Evolutionary conservation across 2,329 filamentous ascomycete species (phyloP).

Genomic region (Pyrenochaeta sp.): DNA sequence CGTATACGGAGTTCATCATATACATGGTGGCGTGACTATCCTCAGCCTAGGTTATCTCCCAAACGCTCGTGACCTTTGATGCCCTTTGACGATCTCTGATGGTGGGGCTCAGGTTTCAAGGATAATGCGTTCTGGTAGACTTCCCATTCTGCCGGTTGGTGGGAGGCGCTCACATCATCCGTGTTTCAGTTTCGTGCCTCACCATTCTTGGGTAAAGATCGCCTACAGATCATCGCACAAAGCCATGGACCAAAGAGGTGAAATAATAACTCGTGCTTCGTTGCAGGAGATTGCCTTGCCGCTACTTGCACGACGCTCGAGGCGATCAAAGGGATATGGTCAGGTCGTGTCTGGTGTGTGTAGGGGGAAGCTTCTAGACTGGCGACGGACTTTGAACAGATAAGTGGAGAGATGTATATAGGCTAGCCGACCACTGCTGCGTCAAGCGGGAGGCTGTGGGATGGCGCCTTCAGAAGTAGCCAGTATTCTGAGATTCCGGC

Average conservation of each 20-base stretch:
- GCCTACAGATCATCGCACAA: neutral
- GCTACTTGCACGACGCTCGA: slow-evolving; percentile 6
- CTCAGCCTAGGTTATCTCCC: neutral
- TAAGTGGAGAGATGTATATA: neutral
- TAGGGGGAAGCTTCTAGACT: neutral
- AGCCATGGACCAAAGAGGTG: neutral
- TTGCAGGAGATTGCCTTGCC: slow-evolving; percentile 5
- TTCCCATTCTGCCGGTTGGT: neutral
- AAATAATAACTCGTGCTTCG: neutral
- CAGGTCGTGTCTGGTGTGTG: neutral
- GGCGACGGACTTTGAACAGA: neutral
- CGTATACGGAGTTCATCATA: neutral
- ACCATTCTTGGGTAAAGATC: slow-evolving; percentile 7
- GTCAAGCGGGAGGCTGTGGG: neutral
- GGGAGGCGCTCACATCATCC: neutral
- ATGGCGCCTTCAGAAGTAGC: neutral
- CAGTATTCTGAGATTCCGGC: too few relatives aligned
- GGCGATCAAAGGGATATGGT: neutral
- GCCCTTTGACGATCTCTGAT: neutral
- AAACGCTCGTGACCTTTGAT: neutral
- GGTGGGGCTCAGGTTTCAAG: neutral
- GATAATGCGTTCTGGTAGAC: neutral
- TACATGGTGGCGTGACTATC: neutral
- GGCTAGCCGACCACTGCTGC: neutral
- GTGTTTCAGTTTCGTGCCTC: slow-evolving; percentile 3